phyloP scores from a whole-genome alignment of 139 green algal species.

The Micromonas commoda region DNA sequence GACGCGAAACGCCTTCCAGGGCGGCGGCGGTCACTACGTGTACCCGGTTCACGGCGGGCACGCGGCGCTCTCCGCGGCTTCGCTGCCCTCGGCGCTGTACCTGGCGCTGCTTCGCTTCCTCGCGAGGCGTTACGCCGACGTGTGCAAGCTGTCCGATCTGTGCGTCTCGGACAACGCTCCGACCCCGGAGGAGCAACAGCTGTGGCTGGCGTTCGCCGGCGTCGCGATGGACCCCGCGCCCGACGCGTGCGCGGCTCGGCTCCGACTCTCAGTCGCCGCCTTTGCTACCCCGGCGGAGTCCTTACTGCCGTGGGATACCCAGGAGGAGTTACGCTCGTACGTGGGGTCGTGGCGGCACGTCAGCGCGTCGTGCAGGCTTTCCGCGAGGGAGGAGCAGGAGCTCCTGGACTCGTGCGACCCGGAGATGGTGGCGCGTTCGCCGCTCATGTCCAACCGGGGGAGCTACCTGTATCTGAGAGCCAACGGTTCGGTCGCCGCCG shows the following conservation, averaged over 20 bases:
- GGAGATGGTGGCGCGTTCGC: neutral
- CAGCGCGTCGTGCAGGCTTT: constrained; percentile 7
- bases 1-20: neutral
- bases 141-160: constrained; percentile 10
- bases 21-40: constrained; percentile 15
- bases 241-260: constrained; percentile 20
- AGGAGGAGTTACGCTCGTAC: constrained; percentile 9
- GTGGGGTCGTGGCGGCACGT: constrained; percentile 3
- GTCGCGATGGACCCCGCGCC: constrained; percentile 14
- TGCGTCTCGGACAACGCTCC: constrained; percentile 14
- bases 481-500: neutral
- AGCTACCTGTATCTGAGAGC: neutral
- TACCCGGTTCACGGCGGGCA: constrained; percentile 30
- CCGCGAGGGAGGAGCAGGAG: neutral
- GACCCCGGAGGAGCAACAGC: constrained; percentile 24
- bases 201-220: constrained; percentile 17
- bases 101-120: constrained; percentile 24
- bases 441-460: constrained; percentile 4
- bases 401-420: neutral
- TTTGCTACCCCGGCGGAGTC: neutral
- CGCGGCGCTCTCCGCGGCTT: neutral
- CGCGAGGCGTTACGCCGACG: constrained; percentile 15
- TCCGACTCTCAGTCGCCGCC: constrained; percentile 9
- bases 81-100: constrained; percentile 22
- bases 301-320: neutral